These are phyloP conservation scores for Daucus carota DNA, from an alignment of 129 eudicot genomes.

Conservation along the genomic window DNA sequence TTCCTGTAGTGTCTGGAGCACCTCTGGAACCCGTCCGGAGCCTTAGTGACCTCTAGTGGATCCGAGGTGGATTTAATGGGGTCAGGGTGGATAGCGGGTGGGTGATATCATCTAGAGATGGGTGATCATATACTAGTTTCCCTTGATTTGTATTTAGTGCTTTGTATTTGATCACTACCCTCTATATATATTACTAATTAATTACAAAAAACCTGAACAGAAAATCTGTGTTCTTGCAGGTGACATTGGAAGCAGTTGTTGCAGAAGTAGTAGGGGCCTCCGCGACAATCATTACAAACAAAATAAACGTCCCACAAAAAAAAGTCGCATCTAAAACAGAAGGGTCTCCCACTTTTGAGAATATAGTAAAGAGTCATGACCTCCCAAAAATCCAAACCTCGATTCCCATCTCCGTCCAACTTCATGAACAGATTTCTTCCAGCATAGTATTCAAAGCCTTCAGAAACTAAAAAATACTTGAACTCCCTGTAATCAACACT, in stretches of 20 bases:
- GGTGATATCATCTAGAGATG: too few relatives aligned
- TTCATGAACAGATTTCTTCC: conserved; percentile 24
- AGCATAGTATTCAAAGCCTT: conserved; percentile 29
- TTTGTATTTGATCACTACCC: too few relatives aligned
- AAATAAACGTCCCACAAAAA: conserved; percentile 19
- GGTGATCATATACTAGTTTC: too few relatives aligned
- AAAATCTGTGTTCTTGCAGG: not conserved
- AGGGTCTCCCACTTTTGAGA: conserved; percentile 41
- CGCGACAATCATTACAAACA: conserved; percentile 32
- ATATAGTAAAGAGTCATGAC: conserved; percentile 48
- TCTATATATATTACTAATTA: too few relatives aligned
- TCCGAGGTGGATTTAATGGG: too few relatives aligned
- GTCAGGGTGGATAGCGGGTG: too few relatives aligned
- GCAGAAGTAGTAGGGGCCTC: not conserved
- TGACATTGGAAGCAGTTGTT: not conserved
- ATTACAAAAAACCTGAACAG: not conserved
- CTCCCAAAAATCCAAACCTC: conserved; percentile 37
- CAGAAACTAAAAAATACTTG: conserved; percentile 23
- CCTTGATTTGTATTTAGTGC: too few relatives aligned
- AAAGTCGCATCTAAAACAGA: conserved; percentile 17
- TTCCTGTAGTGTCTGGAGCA: too few relatives aligned
- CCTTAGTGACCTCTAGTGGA: too few relatives aligned
- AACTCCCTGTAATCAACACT: conserved; percentile 23
- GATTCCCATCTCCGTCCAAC: conserved; percentile 29
- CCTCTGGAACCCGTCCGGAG: too few relatives aligned